Evolutionary conservation across 73 alveolate genomes (phyloP).

Genomic region (Tetrahymena thermophila): DNA sequence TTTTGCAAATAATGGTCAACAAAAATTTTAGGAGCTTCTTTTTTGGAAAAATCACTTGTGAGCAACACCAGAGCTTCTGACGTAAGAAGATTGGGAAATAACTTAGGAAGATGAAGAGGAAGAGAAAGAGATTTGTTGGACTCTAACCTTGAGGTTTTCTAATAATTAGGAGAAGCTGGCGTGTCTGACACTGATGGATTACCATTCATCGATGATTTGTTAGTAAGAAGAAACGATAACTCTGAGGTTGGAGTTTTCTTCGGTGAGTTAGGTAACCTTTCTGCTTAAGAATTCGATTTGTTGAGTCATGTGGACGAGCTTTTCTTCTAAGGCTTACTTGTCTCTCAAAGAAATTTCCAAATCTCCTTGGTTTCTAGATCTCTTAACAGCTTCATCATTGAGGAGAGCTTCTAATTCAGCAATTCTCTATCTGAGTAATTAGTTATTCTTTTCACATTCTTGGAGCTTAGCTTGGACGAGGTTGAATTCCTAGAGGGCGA

Average conservation of each 20-base stretch:
- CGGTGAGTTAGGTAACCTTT: background rate
- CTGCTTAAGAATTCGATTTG: background rate
- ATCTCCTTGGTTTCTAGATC: background rate
- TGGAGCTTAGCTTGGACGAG: background rate
- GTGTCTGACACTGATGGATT: background rate
- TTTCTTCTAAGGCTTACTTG: background rate
- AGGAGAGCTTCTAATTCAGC: background rate
- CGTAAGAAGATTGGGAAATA: background rate
- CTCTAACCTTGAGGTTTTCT: background rate
- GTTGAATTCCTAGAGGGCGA: background rate
- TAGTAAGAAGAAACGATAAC: background rate
- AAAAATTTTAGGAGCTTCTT: background rate
- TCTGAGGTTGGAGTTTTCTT: background rate
- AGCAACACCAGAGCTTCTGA: background rate
- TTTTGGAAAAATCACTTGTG: background rate
- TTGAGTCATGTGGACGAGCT: background rate
- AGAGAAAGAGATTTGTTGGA: background rate
- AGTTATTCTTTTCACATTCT: background rate
- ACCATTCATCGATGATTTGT: background rate
- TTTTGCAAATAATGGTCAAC: background rate
- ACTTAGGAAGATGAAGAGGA: background rate
- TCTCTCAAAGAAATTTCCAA: background rate
- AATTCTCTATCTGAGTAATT: background rate
- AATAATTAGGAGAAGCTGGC: background rate
- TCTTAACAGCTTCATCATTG: background rate